Percentiles rank a stretch among this genome's conserved stretches.
These are phyloP conservation scores for Microbotryum lychnidis-dioicae DNA, from an alignment of 1,284 basidiomycete genomes.

Conservation along the genomic window DNA sequence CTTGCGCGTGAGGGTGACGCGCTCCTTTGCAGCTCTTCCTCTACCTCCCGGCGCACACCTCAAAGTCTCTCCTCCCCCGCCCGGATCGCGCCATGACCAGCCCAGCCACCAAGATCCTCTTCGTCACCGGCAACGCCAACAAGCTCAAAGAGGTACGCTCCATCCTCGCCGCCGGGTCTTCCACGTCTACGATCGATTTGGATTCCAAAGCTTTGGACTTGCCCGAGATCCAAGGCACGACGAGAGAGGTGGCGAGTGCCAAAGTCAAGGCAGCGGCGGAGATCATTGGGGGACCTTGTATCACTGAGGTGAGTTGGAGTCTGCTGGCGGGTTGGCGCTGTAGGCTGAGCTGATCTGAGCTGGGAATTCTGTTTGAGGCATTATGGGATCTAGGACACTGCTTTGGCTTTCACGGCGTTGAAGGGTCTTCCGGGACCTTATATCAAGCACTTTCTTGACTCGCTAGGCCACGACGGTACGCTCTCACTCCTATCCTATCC, in stretches of 20 bases:
- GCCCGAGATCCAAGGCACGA: constrained; percentile 88
- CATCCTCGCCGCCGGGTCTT: constrained; percentile 55
- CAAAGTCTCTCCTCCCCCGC: too few relatives aligned
- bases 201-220: constrained; percentile 63
- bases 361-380: too few relatives aligned
- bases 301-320: constrained; percentile 57
- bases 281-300: constrained; percentile 69
- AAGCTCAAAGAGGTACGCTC: constrained; percentile 81
- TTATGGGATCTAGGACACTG: constrained; percentile 57
- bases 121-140: constrained; percentile 90
- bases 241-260: constrained; percentile 76
- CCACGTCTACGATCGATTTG: constrained; percentile 50
- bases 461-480: constrained; percentile 66
- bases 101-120: constrained; percentile 49
- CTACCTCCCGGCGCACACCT: too few relatives aligned
- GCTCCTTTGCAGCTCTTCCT: too few relatives aligned
- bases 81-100: too few relatives aligned
- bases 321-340: not conserved
- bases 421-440: constrained; percentile 90
- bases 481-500: not conserved
- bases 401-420: constrained; percentile 81
- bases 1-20: too few relatives aligned
- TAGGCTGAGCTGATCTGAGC: not conserved
- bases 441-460: constrained; percentile 83
- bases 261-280: constrained; percentile 82